phyloP scores from a whole-genome alignment of 768 basidiomycete genomes.

The Royoungia palumana region DNA sequence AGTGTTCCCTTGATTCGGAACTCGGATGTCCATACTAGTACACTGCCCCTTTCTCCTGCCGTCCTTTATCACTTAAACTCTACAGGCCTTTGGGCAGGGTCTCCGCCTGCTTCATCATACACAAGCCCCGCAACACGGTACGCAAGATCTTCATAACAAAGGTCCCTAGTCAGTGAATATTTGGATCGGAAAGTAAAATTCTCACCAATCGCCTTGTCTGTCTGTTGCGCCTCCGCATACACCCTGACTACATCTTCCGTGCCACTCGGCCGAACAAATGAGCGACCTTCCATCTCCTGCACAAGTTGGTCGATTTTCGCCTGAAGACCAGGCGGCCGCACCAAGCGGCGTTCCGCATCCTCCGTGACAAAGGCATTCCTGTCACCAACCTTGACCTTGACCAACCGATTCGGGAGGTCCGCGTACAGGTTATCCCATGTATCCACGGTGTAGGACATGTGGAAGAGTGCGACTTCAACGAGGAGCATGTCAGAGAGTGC shows the following conservation, averaged over 20 bases:
- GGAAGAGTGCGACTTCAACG: constrained; percentile 88
- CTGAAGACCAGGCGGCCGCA: constrained; percentile 78
- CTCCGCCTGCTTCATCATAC: constrained; percentile 81
- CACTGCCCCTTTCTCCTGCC: background rate
- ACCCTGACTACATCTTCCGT: constrained; percentile 98
- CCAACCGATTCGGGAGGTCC: constrained; percentile 91
- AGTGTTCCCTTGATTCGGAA: background rate
- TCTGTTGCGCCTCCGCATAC: constrained; percentile 85
- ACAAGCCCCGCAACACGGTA: constrained; percentile 82
- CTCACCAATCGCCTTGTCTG: constrained; percentile 76
- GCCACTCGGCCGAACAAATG: constrained; percentile 95
- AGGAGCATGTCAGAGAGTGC: constrained; percentile 94
- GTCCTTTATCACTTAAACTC: constrained; percentile 60
- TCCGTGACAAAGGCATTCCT: constrained; percentile 82
- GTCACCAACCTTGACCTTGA: constrained; percentile 87
- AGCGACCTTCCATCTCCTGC: constrained; percentile 78
- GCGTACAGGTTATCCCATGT: constrained; percentile 94
- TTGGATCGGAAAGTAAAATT: background rate
- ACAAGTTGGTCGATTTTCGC: constrained; percentile 78
- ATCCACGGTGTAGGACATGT: constrained; percentile 75
- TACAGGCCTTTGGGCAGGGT: constrained; percentile 67
- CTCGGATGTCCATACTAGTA: background rate
- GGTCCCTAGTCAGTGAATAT: constrained; percentile 1
- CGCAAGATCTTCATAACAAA: constrained; percentile 62
- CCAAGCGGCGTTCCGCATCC: constrained; percentile 89